Percentiles rank a stretch among this genome's conserved stretches.
phyloP scores from a whole-genome alignment of 1,284 basidiomycete species.

The Phellopilus nigrolimitatus region DNA sequence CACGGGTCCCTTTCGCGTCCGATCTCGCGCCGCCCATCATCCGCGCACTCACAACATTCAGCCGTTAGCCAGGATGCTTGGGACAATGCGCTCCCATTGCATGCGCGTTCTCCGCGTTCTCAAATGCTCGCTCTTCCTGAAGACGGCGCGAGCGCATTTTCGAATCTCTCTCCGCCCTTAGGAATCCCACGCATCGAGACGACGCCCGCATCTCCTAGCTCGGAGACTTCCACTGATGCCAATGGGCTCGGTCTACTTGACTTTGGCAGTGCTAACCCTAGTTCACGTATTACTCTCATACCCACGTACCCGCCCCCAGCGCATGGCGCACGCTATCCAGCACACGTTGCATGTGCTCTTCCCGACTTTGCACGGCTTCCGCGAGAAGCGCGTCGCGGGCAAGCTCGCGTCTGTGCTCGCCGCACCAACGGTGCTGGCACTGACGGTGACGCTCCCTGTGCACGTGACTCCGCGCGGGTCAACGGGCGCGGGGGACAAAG shows the following conservation, averaged over 20 bases:
- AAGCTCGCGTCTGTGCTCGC: too few relatives aligned
- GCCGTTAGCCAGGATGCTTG: constrained; percentile 45
- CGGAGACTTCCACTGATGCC: constrained; percentile 18
- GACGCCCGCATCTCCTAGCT: constrained; percentile 22
- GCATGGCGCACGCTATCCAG: constrained; percentile 37
- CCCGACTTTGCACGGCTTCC: too few relatives aligned
- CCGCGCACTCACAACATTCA: too few relatives aligned
- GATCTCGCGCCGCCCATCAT: constrained; percentile 26
- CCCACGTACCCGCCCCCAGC: constrained; percentile 38
- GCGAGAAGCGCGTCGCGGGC: too few relatives aligned
- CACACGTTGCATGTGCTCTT: too few relatives aligned
- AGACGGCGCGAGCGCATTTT: too few relatives aligned
- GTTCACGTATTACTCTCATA: constrained; percentile 35
- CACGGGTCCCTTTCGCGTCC: constrained; percentile 25
- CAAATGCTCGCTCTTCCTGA: constrained; percentile 24
- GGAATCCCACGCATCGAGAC: too few relatives aligned
- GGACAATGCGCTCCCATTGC: constrained; percentile 44
- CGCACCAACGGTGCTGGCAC: too few relatives aligned
- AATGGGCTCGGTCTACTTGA: constrained; percentile 5
- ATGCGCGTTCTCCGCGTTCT: constrained; percentile 39
- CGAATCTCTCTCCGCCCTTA: too few relatives aligned
- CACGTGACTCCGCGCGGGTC: too few relatives aligned
- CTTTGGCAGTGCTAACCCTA: constrained; percentile 9
- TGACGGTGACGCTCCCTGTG: too few relatives aligned
- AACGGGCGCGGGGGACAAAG: too few relatives aligned